Percentiles rank a stretch among this genome's conserved stretches.
Conservation (phyloP, 164 flowering plant genomes). For the Tetracentron sinense region DNA sequence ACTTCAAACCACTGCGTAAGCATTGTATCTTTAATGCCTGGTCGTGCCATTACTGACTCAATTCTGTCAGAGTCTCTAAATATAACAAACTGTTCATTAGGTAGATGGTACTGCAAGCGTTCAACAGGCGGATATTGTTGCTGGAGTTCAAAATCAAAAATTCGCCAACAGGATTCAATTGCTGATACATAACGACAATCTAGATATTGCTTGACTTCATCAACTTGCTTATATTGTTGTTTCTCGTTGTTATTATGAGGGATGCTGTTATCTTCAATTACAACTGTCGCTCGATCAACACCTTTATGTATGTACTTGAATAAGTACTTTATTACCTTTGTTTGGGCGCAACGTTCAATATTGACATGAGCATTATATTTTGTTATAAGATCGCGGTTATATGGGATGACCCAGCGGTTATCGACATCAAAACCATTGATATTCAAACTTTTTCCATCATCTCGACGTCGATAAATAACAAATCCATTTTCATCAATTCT, state of each 20-base stretch:
- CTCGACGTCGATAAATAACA: neutral
- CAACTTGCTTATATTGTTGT: no score
- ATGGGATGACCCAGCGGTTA: slow-evolving; percentile 8
- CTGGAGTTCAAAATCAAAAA: no score
- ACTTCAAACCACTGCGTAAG: neutral
- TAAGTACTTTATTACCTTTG: neutral
- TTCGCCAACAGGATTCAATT: no score
- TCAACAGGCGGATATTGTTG: no score
- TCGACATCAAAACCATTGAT: neutral
- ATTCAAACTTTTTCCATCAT: neutral
- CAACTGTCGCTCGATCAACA: neutral
- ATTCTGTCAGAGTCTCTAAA: neutral
- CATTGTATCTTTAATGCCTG: neutral
- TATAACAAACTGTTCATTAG: neutral
- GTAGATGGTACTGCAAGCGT: neutral
- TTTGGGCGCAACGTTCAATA: neutral
- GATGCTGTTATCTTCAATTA: neutral
- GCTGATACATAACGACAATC: no score
- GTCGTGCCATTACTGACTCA: neutral
- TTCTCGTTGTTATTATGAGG: neutral
- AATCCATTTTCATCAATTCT: neutral
- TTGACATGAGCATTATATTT: slow-evolving; percentile 3
- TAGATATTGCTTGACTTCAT: no score
- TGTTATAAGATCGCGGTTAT: neutral
- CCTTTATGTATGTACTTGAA: slow-evolving; percentile 3